phyloP scores from a whole-genome alignment of 129 eudicot genomes.

The Logfia minima region DNA sequence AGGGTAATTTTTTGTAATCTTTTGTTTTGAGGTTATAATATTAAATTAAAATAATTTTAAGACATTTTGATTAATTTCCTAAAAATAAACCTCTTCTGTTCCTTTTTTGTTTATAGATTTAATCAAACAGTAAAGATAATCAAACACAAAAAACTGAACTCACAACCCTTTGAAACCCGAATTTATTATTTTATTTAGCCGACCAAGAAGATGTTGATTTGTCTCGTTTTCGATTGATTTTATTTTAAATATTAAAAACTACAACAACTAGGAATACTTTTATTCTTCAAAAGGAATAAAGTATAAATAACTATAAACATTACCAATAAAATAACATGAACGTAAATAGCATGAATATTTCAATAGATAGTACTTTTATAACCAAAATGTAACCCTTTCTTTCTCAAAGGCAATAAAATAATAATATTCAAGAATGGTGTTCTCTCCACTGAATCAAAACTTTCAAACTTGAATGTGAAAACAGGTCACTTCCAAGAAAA shows the following conservation, averaged over 20 bases:
- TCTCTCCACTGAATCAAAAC: slow-evolving; percentile 14
- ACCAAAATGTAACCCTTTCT: neutral
- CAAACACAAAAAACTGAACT: too few relatives aligned
- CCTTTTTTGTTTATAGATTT: too few relatives aligned
- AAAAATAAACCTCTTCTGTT: too few relatives aligned
- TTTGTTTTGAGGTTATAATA: too few relatives aligned
- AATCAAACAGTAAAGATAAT: too few relatives aligned
- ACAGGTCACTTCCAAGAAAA: slow-evolving; percentile 18
- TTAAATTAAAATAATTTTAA: too few relatives aligned
- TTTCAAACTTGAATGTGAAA: slow-evolving; percentile 6
- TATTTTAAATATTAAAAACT: neutral
- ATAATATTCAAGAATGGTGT: slow-evolving; percentile 21
- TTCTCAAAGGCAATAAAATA: slow-evolving; percentile 2
- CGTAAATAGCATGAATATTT: neutral
- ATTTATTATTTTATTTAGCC: neutral
- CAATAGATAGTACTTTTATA: neutral
- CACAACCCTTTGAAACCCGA: neutral
- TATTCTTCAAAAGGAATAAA: neutral
- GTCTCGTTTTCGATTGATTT: too few relatives aligned
- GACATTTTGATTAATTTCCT: too few relatives aligned
- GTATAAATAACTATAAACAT: neutral
- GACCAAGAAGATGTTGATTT: neutral
- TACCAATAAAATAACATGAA: neutral
- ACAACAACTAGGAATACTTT: neutral
- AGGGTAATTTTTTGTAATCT: too few relatives aligned